Percentiles rank a stretch among this genome's conserved stretches.
These are phyloP conservation scores for Geranium incanum DNA, from an alignment of 441 rosid species.

Conservation along the genomic window DNA sequence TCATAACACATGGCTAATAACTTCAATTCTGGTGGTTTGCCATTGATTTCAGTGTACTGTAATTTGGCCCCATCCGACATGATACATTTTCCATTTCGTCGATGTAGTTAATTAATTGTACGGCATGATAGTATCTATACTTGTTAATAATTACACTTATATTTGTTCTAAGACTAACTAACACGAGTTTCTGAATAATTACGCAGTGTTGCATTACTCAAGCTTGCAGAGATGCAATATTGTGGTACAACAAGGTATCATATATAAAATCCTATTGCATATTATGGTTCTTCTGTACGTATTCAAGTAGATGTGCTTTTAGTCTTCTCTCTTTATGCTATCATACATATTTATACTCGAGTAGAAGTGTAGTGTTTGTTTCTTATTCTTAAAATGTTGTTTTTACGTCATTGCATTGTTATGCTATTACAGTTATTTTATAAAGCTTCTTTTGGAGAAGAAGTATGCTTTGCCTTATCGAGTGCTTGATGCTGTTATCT, in stretches of 20 bases:
- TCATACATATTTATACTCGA: neutral
- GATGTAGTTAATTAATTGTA: neutral
- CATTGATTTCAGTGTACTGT: too few species aligned
- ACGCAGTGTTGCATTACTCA: constrained; percentile 66
- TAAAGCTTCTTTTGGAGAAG: constrained; percentile 82
- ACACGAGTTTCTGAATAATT: constrained; percentile 19
- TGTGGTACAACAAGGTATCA: constrained; percentile 90
- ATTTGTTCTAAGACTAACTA: neutral
- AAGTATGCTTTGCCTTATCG: constrained; percentile 78
- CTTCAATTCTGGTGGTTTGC: too few species aligned
- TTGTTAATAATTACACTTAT: neutral
- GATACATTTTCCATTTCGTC: too few species aligned
- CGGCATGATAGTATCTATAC: neutral
- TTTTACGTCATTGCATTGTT: constrained; percentile 1
- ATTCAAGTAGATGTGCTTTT: neutral
- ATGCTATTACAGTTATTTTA: constrained; percentile 55
- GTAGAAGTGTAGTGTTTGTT: neutral
- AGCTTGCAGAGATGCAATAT: constrained; percentile 83
- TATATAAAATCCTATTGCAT: neutral
- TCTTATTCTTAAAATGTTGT: neutral
- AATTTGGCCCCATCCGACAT: too few species aligned
- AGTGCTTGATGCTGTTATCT: constrained; percentile 70
- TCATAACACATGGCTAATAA: too few species aligned
- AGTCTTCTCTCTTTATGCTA: neutral
- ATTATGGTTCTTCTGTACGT: neutral